Conservation (phyloP, 345 rosid species). For the Raphanus sativus region DNA sequence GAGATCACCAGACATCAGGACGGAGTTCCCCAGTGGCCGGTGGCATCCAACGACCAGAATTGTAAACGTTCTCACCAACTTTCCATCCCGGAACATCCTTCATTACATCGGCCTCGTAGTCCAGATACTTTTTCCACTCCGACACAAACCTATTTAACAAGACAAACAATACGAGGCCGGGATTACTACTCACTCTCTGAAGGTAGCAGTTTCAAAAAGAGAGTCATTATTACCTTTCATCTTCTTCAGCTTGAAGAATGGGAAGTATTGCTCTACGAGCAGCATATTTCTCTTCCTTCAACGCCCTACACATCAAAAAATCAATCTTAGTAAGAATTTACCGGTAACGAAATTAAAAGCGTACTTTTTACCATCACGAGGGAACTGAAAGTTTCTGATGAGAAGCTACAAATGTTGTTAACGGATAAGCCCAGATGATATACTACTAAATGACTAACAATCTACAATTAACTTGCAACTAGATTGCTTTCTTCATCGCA, state of each 20-base stretch:
- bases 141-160: conserved; percentile 62
- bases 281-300: conserved; percentile 93
- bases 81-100: conserved; percentile 99
- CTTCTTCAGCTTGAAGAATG: conserved; percentile 97
- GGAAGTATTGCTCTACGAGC: conserved; percentile 89
- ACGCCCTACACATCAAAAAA: conserved; percentile 54
- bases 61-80: conserved; percentile 91
- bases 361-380: neutral
- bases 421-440: neutral
- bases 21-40: conserved; percentile 98
- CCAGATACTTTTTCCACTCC: conserved; percentile 96
- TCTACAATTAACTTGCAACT: neutral
- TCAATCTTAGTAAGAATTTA: neutral
- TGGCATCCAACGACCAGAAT: conserved; percentile 98
- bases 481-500: neutral
- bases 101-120: conserved; percentile 97
- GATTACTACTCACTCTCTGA: neutral
- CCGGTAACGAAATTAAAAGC: neutral
- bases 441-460: conserved; percentile 10
- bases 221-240: conserved; percentile 68
- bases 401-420: neutral
- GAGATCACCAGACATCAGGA: conserved; percentile 87
- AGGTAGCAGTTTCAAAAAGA: neutral
- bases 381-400: neutral
- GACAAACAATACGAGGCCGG: neutral